These are phyloP conservation scores for Penicillium nordicum DNA, from an alignment of 2,329 filamentous ascomycete genomes.

Conservation along the genomic window DNA sequence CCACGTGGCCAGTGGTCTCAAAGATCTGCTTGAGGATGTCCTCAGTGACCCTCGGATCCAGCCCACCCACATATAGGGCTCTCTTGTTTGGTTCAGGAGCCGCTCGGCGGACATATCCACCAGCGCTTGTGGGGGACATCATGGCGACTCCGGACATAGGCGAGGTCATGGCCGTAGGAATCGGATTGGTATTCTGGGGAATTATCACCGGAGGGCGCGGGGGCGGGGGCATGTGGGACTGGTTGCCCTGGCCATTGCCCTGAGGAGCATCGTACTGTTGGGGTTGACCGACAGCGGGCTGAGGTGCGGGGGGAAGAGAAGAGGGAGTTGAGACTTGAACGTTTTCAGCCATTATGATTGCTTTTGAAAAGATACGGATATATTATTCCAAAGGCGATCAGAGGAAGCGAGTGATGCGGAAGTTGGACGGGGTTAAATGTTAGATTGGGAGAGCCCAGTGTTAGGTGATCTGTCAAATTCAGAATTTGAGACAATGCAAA, in stretches of 20 bases:
- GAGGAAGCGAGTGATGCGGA: slow-evolving; percentile 21
- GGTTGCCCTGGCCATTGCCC: slow-evolving; percentile 64
- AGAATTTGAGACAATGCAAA: slow-evolving; percentile 24
- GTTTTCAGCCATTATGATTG: slow-evolving; percentile 71
- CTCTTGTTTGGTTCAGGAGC: slow-evolving; percentile 98
- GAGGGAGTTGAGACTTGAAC: slow-evolving; percentile 59
- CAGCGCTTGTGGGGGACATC: slow-evolving; percentile 80
- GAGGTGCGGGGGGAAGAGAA: slow-evolving; percentile 67
- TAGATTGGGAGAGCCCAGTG: background rate
- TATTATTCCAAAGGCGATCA: slow-evolving; percentile 21
- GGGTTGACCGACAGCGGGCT: slow-evolving; percentile 63
- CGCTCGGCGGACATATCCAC: slow-evolving; percentile 78
- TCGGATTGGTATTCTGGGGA: slow-evolving; percentile 92
- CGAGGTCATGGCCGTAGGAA: slow-evolving; percentile 87
- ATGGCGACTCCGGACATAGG: slow-evolving; percentile 69
- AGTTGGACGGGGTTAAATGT: slow-evolving; percentile 15
- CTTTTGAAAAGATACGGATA: slow-evolving; percentile 19
- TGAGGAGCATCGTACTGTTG: slow-evolving; percentile 69
- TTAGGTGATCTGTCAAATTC: slow-evolving; percentile 9
- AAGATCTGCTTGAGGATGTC: slow-evolving; percentile 97
- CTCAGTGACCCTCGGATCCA: slow-evolving; percentile 93
- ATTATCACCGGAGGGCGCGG: slow-evolving; percentile 81
- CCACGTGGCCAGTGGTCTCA: slow-evolving; percentile 95
- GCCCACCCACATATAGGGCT: slow-evolving; percentile 89
- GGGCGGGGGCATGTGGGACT: slow-evolving; percentile 81